A percentile compares a stretch with the other conserved stretches of the same genome.
Conservation (phyloP, 148 eudicot species). For the Amaranthus cruentus region DNA sequence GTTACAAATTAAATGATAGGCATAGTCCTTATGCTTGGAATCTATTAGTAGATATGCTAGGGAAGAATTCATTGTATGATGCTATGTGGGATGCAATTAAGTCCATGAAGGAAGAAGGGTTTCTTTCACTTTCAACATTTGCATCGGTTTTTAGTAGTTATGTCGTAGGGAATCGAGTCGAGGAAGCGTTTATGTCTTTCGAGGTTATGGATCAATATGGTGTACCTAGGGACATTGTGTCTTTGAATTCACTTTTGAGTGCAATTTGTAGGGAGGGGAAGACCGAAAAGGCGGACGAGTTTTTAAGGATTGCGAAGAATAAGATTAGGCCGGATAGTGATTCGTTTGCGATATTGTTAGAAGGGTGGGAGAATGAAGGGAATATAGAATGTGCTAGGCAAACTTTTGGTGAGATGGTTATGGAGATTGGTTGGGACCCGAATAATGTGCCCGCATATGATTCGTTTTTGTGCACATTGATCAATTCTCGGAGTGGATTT, state of each 20-base stretch:
- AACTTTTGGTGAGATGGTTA: slow-evolving; percentile 62
- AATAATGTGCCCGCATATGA: slow-evolving; percentile 55
- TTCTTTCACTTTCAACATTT: slow-evolving; percentile 64
- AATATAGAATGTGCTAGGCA: slow-evolving; percentile 42
- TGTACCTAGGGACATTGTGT: slow-evolving; percentile 41
- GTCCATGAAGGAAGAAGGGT: slow-evolving; percentile 55
- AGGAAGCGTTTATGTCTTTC: slow-evolving; percentile 56
- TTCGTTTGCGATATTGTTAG: slow-evolving; percentile 69
- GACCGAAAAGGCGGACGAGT: slow-evolving; percentile 43
- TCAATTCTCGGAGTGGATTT: slow-evolving; percentile 51
- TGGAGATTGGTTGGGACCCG: slow-evolving; percentile 56
- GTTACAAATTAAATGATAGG: slow-evolving; percentile 38
- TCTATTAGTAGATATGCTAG: slow-evolving; percentile 69
- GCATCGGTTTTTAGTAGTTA: slow-evolving; percentile 71
- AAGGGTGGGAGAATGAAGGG: slow-evolving; percentile 80
- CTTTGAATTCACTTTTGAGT: slow-evolving; percentile 65
- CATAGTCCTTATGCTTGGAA: slow-evolving; percentile 69
- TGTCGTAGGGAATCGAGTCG: slow-evolving; percentile 40
- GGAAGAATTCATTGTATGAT: slow-evolving; percentile 66
- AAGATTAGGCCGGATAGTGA: slow-evolving; percentile 52
- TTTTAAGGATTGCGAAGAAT: slow-evolving; percentile 32
- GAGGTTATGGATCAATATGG: slow-evolving; percentile 69
- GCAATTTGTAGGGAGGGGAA: slow-evolving; percentile 63
- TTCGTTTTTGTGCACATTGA: slow-evolving; percentile 60
- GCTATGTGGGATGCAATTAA: slow-evolving; percentile 91